Conservation (phyloP, 148 eudicot genomes). For the Silene uniflora region DNA sequence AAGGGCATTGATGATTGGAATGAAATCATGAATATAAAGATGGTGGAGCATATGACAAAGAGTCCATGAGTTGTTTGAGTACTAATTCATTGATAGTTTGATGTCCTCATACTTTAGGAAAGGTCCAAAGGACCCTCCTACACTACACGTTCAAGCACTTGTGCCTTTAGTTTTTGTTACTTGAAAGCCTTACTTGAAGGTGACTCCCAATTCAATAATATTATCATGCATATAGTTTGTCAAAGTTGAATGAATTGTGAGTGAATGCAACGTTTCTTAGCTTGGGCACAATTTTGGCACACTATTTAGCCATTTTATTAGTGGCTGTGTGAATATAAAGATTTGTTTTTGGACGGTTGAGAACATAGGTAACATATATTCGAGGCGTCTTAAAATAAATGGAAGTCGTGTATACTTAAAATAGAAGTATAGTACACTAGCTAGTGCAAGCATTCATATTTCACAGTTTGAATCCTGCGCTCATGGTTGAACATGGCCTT, state of each 20-base stretch:
- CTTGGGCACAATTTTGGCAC: slow-evolving; percentile 12
- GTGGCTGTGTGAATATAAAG: neutral
- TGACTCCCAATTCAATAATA: neutral
- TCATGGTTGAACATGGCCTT: no score
- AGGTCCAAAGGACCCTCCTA: neutral
- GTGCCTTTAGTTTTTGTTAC: neutral
- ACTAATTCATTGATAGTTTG: neutral
- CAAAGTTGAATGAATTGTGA: neutral
- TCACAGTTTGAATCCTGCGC: no score
- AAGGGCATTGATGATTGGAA: neutral
- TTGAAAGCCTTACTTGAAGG: neutral
- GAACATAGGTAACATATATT: no score
- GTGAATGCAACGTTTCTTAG: neutral
- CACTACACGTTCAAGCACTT: neutral
- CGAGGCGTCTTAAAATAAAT: no score
- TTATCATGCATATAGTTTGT: no score
- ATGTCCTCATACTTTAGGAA: neutral
- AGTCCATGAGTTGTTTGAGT: neutral
- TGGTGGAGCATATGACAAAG: slow-evolving; percentile 1
- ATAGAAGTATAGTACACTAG: no score
- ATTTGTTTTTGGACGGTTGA: no score
- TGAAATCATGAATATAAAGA: neutral
- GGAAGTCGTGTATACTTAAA: no score
- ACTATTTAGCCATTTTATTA: neutral
- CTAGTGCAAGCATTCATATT: no score